Evolutionary conservation across 108 stramenopile genomes (phyloP).

Genomic region (Nitzschia inconspicua): DNA sequence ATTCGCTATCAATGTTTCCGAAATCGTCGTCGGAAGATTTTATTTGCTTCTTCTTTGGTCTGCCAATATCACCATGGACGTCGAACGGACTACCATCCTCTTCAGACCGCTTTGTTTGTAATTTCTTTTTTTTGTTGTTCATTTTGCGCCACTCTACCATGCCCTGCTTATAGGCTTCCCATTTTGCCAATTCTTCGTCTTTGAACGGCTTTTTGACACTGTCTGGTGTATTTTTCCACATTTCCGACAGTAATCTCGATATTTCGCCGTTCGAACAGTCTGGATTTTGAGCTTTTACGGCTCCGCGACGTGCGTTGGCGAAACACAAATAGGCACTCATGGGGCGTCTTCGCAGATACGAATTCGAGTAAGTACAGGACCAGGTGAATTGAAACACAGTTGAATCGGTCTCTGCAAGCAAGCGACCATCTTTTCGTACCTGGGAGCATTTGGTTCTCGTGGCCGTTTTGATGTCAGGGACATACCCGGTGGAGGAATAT

Average conservation of each 20-base stretch:
- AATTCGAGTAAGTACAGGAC: constrained; percentile 4
- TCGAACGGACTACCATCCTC: background rate
- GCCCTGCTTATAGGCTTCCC: constrained; percentile 29
- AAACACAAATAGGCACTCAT: constrained; percentile 43
- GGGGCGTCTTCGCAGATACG: too few relatives aligned
- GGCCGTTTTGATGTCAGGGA: constrained; percentile 3
- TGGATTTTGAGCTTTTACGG: constrained; percentile 30
- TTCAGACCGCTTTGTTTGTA: background rate
- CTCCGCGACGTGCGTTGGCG: constrained; percentile 35
- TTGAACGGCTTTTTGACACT: constrained; percentile 12
- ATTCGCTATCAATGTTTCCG: constrained; percentile 1
- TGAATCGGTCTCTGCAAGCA: background rate
- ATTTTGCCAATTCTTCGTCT: constrained; percentile 24
- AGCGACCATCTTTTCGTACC: too few relatives aligned
- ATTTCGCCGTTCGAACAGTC: constrained; percentile 32
- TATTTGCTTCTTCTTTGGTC: constrained; percentile 1
- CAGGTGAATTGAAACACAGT: too few relatives aligned
- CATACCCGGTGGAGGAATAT: constrained; percentile 30
- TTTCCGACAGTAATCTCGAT: constrained; percentile 27
- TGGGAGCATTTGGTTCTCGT: constrained; percentile 23
- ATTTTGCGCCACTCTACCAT: constrained; percentile 34
- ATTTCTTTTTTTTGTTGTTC: constrained; percentile 16
- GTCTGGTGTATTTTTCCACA: constrained; percentile 38
- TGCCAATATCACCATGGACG: background rate
- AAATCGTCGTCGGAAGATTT: background rate